These are phyloP conservation scores for Fusarium virguliforme DNA, from an alignment of 2,329 filamentous ascomycete genomes.

Conservation along the genomic window DNA sequence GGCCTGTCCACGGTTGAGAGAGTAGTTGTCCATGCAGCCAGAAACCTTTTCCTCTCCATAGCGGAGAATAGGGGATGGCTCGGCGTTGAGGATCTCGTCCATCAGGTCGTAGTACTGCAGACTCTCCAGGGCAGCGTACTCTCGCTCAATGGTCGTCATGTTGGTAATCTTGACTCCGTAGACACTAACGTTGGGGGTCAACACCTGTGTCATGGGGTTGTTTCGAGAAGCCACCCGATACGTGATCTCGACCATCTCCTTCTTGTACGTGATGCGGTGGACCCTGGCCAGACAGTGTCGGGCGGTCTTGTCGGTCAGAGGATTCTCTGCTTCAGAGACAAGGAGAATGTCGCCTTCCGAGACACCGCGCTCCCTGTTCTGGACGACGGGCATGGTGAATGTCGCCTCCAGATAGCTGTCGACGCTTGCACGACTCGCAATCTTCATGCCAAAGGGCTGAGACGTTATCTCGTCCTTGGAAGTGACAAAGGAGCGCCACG, in stretches of 20 bases:
- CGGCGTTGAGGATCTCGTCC: conserved; percentile 90
- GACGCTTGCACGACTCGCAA: conserved; percentile 89
- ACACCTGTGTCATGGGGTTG: conserved; percentile 72
- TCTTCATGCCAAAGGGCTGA: conserved; percentile 88
- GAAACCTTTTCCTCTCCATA: conserved; percentile 83
- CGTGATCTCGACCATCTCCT: conserved; percentile 84
- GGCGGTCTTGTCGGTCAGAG: conserved; percentile 75
- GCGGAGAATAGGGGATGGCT: conserved; percentile 88
- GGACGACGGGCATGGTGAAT: conserved; percentile 80
- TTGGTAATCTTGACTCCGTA: conserved; percentile 89
- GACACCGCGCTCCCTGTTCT: conserved; percentile 80
- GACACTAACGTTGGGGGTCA: conserved; percentile 80
- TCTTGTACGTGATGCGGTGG: conserved; percentile 84
- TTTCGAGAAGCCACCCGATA: conserved; percentile 83
- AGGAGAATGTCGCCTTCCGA: conserved; percentile 91
- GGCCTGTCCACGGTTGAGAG: conserved; percentile 89
- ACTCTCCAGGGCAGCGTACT: conserved; percentile 92
- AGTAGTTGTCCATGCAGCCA: conserved; percentile 81
- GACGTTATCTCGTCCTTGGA: conserved; percentile 88
- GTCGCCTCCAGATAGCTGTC: conserved; percentile 95
- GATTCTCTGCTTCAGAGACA: conserved; percentile 81
- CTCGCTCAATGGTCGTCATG: conserved; percentile 93
- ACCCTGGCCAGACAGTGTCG: conserved; percentile 91
- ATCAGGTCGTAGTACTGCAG: conserved; percentile 97
- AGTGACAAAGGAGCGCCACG: conserved; percentile 94